A percentile compares a stretch with the other conserved stretches of the same genome.
Evolutionary conservation across 2,329 filamentous ascomycete genomes (phyloP).

Genomic region (Aureobasidium sp.): DNA sequence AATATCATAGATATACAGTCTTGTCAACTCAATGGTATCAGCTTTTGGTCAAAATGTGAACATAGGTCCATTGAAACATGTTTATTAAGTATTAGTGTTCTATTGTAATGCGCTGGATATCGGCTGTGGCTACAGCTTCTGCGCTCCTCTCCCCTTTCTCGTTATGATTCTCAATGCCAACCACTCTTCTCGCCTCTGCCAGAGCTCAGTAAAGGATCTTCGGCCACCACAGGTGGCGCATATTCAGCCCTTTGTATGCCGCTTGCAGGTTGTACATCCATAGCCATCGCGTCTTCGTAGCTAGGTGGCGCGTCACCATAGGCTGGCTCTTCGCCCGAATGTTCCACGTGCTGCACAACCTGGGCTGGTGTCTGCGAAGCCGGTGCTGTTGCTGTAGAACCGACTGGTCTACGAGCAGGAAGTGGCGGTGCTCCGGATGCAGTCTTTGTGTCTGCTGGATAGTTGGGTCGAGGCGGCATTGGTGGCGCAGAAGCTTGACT

Average conservation of each 20-base stretch:
- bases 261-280: slow-evolving; percentile 65
- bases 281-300: slow-evolving; percentile 88
- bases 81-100: neutral
- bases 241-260: slow-evolving; percentile 60
- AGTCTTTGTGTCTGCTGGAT: neutral
- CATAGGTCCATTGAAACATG: neutral
- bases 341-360: neutral
- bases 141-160: too few relatives aligned
- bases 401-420: slow-evolving; percentile 3
- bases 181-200: slow-evolving; percentile 27
- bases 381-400: neutral
- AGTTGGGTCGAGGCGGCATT: neutral
- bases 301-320: slow-evolving; percentile 82
- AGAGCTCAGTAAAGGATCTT: slow-evolving; percentile 23
- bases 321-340: slow-evolving; percentile 7
- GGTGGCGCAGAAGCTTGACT: slow-evolving; percentile 23
- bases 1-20: neutral
- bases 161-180: slow-evolving; percentile 16
- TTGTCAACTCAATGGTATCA: neutral
- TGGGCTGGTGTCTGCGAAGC: neutral
- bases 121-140: neutral
- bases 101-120: neutral
- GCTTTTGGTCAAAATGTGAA: neutral
- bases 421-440: slow-evolving; percentile 6
- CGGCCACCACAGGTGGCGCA: slow-evolving; percentile 33